Percentiles rank a stretch among this genome's conserved stretches.
Conservation (phyloP, 2,329 filamentous ascomycete species). For the Westerdykella ornata region DNA sequence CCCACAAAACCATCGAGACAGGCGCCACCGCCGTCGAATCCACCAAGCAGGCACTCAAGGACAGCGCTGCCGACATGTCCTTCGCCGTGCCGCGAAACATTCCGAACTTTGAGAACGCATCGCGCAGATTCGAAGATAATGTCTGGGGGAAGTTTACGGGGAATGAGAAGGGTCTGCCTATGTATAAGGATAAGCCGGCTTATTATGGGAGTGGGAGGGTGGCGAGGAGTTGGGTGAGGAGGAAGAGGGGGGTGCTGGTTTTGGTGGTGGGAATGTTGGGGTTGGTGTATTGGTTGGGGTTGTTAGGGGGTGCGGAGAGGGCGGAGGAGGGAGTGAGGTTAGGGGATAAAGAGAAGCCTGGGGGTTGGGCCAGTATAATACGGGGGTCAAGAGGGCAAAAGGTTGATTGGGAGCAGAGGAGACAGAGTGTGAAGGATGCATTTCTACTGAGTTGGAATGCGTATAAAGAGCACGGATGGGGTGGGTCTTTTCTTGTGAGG, state of each 20-base stretch:
- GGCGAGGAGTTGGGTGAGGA: constrained; percentile 54
- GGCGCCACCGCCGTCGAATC: constrained; percentile 19
- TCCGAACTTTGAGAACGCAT: constrained; percentile 39
- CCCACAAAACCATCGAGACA: constrained; percentile 19
- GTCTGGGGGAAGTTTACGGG: constrained; percentile 52
- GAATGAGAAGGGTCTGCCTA: constrained; percentile 61
- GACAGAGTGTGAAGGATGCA: constrained; percentile 77
- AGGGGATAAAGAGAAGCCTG: constrained; percentile 23
- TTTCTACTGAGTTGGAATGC: constrained; percentile 90
- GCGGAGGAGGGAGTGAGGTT: constrained; percentile 40
- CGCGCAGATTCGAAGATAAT: constrained; percentile 38
- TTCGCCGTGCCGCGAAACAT: constrained; percentile 40
- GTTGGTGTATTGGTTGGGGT: constrained; percentile 64
- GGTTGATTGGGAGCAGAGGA: constrained; percentile 69
- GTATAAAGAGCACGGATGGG: constrained; percentile 92
- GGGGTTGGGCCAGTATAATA: constrained; percentile 23
- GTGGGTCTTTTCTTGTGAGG: constrained; percentile 48
- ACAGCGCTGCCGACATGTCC: constrained; percentile 37
- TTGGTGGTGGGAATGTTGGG: constrained; percentile 50
- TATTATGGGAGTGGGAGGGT: constrained; percentile 53
- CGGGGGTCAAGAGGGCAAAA: constrained; percentile 33
- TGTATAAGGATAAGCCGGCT: constrained; percentile 99
- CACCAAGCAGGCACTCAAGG: constrained; percentile 30
- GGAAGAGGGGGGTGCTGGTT: constrained; percentile 54
- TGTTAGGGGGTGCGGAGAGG: constrained; percentile 25